phyloP scores from a whole-genome alignment of 169 alveolate genomes.

The Plasmodium sp. region DNA sequence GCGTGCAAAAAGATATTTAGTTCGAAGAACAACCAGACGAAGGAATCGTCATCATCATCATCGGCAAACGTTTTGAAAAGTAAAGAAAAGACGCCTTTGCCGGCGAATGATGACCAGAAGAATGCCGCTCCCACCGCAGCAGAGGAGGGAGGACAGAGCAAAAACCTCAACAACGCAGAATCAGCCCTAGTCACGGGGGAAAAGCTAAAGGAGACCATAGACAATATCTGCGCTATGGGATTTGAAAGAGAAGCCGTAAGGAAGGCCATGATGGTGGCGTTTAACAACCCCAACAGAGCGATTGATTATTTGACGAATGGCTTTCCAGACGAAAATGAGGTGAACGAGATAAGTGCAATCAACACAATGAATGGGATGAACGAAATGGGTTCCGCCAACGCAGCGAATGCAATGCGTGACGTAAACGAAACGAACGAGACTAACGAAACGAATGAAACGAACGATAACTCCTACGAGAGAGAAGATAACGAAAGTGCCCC shows the following conservation, averaged over 20 bases:
- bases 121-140: slow-evolving; percentile 63
- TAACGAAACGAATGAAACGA: background rate
- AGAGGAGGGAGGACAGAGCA: slow-evolving; percentile 83
- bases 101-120: background rate
- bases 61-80: slow-evolving; percentile 11
- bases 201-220: slow-evolving; percentile 78
- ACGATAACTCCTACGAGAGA: slow-evolving; percentile 64
- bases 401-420: background rate
- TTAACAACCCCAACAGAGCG: slow-evolving; percentile 96
- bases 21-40: slow-evolving; percentile 57
- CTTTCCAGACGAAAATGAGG: slow-evolving; percentile 55
- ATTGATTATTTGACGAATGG: slow-evolving; percentile 94
- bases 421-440: background rate
- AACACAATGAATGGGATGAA: slow-evolving; percentile 4
- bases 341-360: slow-evolving; percentile 55
- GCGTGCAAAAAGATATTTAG: slow-evolving; percentile 77
- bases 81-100: background rate
- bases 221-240: slow-evolving; percentile 93
- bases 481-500: slow-evolving; percentile 70
- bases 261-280: slow-evolving; percentile 95
- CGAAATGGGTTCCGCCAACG: background rate
- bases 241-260: slow-evolving; percentile 89
- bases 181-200: slow-evolving; percentile 58
- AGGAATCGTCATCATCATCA: background rate
- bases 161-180: slow-evolving; percentile 66